These are phyloP conservation scores for Zygosaccharomyces pseudobailii DNA, from an alignment of 1,139 yeast genomes.

Conservation along the genomic window DNA sequence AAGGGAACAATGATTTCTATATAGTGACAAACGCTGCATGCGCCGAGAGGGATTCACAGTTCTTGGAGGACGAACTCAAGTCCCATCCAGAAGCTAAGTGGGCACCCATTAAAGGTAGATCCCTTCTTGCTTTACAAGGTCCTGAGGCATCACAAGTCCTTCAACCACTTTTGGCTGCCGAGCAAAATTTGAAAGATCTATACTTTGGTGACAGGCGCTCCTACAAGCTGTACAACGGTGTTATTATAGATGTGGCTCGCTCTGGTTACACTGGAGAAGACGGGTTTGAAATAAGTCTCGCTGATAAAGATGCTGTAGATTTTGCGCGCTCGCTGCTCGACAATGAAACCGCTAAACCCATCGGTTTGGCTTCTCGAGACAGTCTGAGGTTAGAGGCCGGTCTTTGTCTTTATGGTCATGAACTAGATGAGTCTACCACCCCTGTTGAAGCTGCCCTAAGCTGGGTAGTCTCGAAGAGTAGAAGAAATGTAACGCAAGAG, in stretches of 20 bases:
- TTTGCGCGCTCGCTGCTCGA: constrained; percentile 62
- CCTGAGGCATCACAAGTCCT: constrained; percentile 69
- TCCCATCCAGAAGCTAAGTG: constrained; percentile 45
- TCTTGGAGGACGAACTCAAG: constrained; percentile 50
- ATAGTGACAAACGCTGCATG: constrained; percentile 98
- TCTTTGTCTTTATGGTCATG: constrained; percentile 95
- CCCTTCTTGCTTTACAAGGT: constrained; percentile 87
- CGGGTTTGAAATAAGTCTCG: constrained; percentile 89
- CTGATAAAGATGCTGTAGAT: constrained; percentile 53
- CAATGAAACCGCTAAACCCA: constrained; percentile 61
- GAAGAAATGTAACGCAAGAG: constrained; percentile 46
- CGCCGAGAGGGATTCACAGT: constrained; percentile 69
- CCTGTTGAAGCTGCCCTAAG: constrained; percentile 86
- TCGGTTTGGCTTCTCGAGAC: constrained; percentile 96
- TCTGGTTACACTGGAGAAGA: constrained; percentile 99
- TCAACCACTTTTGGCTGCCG: constrained; percentile 52
- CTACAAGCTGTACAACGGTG: constrained; percentile 44
- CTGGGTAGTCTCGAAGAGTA: constrained; percentile 83
- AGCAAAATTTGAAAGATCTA: constrained; percentile 46
- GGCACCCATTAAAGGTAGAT: constrained; percentile 57
- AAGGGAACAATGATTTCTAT: constrained; percentile 69
- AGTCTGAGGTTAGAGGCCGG: constrained; percentile 95
- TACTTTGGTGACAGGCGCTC: constrained; percentile 71
- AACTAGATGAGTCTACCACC: constrained; percentile 70
- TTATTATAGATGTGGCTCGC: constrained; percentile 66